Conservation (phyloP, 257 asterid species). For the Apocynum venetum region DNA sequence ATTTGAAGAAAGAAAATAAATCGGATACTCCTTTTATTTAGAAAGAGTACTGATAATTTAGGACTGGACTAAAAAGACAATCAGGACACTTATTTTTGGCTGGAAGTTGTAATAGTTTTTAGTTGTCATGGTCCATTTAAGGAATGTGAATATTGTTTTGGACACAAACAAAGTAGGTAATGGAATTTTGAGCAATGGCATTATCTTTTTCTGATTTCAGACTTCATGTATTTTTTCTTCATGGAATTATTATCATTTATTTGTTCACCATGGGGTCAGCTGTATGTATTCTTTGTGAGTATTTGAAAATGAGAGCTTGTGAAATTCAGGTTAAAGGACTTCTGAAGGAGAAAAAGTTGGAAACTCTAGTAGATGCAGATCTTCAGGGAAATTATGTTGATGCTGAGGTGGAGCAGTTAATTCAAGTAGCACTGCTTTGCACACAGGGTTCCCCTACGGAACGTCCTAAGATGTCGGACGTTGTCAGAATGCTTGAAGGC, state of each 20-base stretch:
- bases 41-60: no score
- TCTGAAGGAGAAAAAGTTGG: constrained; percentile 70
- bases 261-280: neutral
- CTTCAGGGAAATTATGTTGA: constrained; percentile 64
- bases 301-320: neutral
- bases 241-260: no score
- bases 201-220: neutral
- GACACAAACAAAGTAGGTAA: no score
- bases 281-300: neutral
- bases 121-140: neutral
- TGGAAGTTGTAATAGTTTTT: neutral
- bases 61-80: no score
- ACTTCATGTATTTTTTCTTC: neutral
- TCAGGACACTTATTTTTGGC: no score
- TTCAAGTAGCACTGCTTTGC: constrained; percentile 91
- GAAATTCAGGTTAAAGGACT: constrained; percentile 73
- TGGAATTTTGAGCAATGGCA: no score
- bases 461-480: constrained; percentile 95
- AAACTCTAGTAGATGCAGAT: constrained; percentile 67
- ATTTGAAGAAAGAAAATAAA: no score
- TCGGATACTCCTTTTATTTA: no score
- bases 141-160: neutral
- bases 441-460: constrained; percentile 63
- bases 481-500: constrained; percentile 89
- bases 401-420: constrained; percentile 77